These are phyloP conservation scores for Starmerella etchellsii DNA, from an alignment of 805 yeast genomes.

Conservation along the genomic window DNA sequence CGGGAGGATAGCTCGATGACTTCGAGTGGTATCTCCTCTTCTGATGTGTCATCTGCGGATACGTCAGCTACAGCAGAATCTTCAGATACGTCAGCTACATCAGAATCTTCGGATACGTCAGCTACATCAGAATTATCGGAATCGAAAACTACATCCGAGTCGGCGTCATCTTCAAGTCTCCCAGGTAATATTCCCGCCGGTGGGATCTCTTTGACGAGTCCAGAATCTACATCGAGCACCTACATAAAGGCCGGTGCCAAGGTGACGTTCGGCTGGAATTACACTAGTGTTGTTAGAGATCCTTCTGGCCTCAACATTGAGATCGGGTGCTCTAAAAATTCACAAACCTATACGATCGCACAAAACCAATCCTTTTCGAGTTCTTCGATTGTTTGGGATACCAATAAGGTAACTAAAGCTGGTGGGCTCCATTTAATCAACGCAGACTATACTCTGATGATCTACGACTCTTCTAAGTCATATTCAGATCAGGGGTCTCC, in stretches of 20 bases:
- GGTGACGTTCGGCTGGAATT: conserved; percentile 33
- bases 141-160: conserved; percentile 4
- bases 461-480: conserved; percentile 27
- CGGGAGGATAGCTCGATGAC: background rate
- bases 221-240: conserved; percentile 26
- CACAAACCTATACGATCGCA: conserved; percentile 29
- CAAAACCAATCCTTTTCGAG: conserved; percentile 23
- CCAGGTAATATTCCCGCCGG: conserved; percentile 30
- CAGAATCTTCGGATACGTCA: background rate
- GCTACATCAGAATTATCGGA: background rate
- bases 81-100: no score
- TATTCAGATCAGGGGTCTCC: conserved; percentile 25
- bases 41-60: background rate
- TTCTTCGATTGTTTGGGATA: conserved; percentile 29
- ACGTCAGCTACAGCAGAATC: background rate
- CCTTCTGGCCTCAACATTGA: conserved; percentile 30
- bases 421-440: conserved; percentile 23
- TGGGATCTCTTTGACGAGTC: conserved; percentile 26
- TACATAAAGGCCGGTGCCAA: conserved; percentile 29
- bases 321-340: conserved; percentile 29
- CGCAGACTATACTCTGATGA: conserved; percentile 29
- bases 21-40: no score
- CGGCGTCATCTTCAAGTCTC: conserved; percentile 15
- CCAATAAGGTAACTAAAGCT: conserved; percentile 23
- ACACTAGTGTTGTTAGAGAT: conserved; percentile 27